These are phyloP conservation scores for Rugonectria rugulosa DNA, from an alignment of 2,329 filamentous ascomycete species.

Conservation along the genomic window DNA sequence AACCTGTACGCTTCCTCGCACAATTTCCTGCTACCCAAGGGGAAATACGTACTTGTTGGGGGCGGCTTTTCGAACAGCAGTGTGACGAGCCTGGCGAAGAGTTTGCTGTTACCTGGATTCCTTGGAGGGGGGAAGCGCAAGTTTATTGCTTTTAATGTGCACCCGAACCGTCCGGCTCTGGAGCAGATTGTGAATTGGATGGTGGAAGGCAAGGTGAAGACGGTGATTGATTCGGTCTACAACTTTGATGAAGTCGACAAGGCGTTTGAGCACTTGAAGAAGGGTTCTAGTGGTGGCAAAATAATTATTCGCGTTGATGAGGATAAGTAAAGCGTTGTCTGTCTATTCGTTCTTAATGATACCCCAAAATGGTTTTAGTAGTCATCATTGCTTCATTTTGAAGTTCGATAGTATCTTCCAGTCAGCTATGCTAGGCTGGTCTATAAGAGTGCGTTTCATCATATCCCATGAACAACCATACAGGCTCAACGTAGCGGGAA, in stretches of 20 bases:
- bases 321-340: neutral
- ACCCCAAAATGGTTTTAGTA: neutral
- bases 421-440: too few species aligned
- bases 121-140: slow-evolving; percentile 51
- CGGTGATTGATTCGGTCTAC: slow-evolving; percentile 62
- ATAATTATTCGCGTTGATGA: slow-evolving; percentile 52
- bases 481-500: too few species aligned
- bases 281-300: slow-evolving; percentile 67
- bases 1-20: slow-evolving; percentile 62
- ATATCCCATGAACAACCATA: too few species aligned
- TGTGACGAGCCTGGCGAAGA: slow-evolving; percentile 33
- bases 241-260: slow-evolving; percentile 62
- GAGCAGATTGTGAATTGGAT: slow-evolving; percentile 62
- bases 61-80: slow-evolving; percentile 43
- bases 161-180: slow-evolving; percentile 55
- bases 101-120: slow-evolving; percentile 42
- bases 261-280: slow-evolving; percentile 67
- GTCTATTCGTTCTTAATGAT: slow-evolving; percentile 7
- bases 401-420: too few species aligned
- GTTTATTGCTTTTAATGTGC: slow-evolving; percentile 50
- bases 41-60: slow-evolving; percentile 61
- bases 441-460: too few species aligned
- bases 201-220: slow-evolving; percentile 63
- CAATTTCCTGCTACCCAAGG: slow-evolving; percentile 56
- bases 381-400: too few species aligned